Base-by-base conservation (phyloP, 768 basidiomycete genomes). In the Boletus sp. region DNA sequence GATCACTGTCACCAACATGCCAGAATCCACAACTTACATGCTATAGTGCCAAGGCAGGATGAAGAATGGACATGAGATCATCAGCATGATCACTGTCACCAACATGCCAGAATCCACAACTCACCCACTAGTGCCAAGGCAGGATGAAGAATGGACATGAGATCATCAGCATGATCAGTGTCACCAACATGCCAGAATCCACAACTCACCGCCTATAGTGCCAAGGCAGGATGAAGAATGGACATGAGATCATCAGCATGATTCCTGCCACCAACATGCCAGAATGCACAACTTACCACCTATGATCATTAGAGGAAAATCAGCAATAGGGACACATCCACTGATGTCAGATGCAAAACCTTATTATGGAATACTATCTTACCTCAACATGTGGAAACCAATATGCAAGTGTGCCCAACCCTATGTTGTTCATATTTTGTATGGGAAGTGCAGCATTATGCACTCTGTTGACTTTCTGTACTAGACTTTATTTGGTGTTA, bases 361-460 rank as follows among this genome's bases (percentile, higher is more conserved):
- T 5, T 38, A 14, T 1, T 14, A 38, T 39, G 11, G 19, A 40
- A 21, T 14, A 13, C n/a, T n/a, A n/a, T n/a, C n/a, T n/a, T n/a
- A n/a, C n/a, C n/a, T n/a, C n/a, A n/a, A n/a, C n/a, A n/a, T n/a
- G n/a, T n/a, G n/a, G n/a, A n/a, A n/a, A n/a, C n/a, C n/a, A n/a
- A n/a, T n/a, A n/a, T n/a, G n/a, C n/a, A n/a, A n/a, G n/a, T n/a
- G n/a, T n/a, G n/a, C n/a, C n/a, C n/a, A n/a, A n/a, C n/a, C n/a
- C n/a, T n/a, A n/a, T n/a, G n/a, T n/a, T 7, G 2, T n/a, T 5
- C 6, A 25, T 5, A 7, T n/a, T 7, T 0, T 3, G 2, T 25
- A 39, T 32, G 4, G 42, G n/a, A 19, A 25, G 7, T n/a, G 3
- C 2, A 11, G 21, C 39, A 17, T 30, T n/a, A 3, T n/a, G n/a